Conservation (phyloP, 352 stramenopile genomes). For the Pythium vanterpoolii region DNA sequence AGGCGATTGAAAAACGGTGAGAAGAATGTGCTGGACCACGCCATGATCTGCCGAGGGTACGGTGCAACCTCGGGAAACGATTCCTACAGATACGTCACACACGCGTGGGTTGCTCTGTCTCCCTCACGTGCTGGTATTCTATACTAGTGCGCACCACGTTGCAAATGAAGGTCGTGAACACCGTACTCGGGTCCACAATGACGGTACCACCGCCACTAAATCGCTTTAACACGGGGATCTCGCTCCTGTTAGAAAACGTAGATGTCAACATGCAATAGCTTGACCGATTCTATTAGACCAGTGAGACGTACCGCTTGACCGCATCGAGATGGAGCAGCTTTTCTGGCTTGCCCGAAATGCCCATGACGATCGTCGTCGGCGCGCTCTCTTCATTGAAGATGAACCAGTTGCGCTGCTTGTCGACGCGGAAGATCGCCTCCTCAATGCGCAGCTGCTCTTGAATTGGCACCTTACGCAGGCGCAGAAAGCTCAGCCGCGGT, state of each 20-base stretch:
- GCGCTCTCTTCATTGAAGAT: conserved; percentile 72
- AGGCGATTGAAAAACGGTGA: conserved; percentile 70
- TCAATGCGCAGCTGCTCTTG: conserved; percentile 88
- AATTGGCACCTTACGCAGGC: conserved; percentile 57
- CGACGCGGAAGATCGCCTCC: conserved; percentile 91
- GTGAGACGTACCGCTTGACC: conserved; percentile 62
- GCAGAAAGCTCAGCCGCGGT: conserved; percentile 68
- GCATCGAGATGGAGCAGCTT: conserved; percentile 82
- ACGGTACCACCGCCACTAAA: conserved; percentile 98
- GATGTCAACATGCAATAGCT: background rate
- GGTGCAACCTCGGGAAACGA: conserved; percentile 72
- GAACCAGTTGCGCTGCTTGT: conserved; percentile 80
- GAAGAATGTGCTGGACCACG: conserved; percentile 86
- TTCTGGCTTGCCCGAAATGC: conserved; percentile 93
- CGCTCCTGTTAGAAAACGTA: conserved; percentile 34
- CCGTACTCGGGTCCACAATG: conserved; percentile 93
- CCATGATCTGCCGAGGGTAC: conserved; percentile 92
- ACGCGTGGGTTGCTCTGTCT: too few relatives aligned
- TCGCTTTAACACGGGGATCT: conserved; percentile 89
- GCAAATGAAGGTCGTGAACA: conserved; percentile 93
- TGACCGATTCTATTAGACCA: background rate
- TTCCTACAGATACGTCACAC: conserved; percentile 31
- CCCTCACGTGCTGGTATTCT: too few relatives aligned
- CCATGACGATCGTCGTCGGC: conserved; percentile 90
- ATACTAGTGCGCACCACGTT: conserved; percentile 67